Evolutionary conservation across 163 green algal genomes (phyloP), one percentile per base, ranked within the genome.

Genomic region (Chloroidium sp.): DNA sequence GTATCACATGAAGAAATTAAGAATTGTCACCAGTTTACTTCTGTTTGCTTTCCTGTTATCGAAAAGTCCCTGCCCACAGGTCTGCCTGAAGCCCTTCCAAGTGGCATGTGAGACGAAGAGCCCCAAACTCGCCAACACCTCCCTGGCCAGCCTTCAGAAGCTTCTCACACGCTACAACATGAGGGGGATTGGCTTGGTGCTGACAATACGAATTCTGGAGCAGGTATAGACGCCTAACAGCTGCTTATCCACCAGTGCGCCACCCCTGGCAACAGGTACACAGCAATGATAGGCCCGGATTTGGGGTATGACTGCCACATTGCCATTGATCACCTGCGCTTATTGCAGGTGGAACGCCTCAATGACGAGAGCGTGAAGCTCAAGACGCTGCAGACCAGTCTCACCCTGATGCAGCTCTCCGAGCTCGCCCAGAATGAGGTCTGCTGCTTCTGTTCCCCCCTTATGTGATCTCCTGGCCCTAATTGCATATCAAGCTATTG

Each of bases 281-380:
- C 36, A 36, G 36, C 36, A 36, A 36, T 36, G 36, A 36, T 36
- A 36, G 36, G 36, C 36, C 36, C 36, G 36, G 36, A 36, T 36
- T 36, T 36, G 36, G 64, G 64, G 6, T 72, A 72, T 72, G 6
- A 72, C 62, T 6, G n/a, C 61, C 59, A 12, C 77, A 69, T 6
- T 4, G 8, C 67, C 57, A 3, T 78, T 4, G 4, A 72, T 72
- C 64, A 6, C 64, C 64, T 72, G 6, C 64, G 6, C 64, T 72
- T 57, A 69, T 36, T 58, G 62, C 82, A 91, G 86, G 90, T 93
- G 3, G 88, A 93, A 69, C 86, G 88, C 72, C 83, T 87, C 67
- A 76, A 77, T 6, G 93, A 97, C 74, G 93, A 97, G 62, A 84
- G 76, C 58, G 93, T 95, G 60, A 90, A 95, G 85, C 88, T 97